Evolutionary conservation across 805 yeast species (phyloP).

Genomic region (Sporopachydermia lactativora): DNA sequence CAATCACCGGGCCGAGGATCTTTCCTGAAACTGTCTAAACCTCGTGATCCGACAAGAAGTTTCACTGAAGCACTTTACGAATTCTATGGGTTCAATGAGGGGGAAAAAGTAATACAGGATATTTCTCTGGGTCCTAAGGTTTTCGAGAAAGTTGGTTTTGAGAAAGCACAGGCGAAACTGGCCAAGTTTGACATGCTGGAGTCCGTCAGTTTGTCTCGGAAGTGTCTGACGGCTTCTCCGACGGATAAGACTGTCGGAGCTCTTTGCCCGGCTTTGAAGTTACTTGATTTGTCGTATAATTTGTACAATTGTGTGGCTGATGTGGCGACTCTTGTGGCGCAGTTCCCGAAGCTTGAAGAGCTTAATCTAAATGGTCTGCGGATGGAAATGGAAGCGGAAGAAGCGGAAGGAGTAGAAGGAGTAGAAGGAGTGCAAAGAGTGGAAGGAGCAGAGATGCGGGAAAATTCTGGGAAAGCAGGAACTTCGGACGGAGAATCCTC

Average conservation of each 20-base stretch:
- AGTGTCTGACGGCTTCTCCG: slow-evolving; percentile 18
- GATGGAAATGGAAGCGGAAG: slow-evolving; percentile 1
- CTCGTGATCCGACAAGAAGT: slow-evolving; percentile 17
- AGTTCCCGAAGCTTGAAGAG: slow-evolving; percentile 23
- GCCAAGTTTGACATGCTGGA: slow-evolving; percentile 29
- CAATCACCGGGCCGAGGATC: slow-evolving; percentile 35
- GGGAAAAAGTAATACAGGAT: slow-evolving; percentile 15
- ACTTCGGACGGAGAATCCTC: too few relatives aligned
- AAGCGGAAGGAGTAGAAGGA: too few relatives aligned
- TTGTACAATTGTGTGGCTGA: slow-evolving; percentile 29
- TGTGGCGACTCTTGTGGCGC: slow-evolving; percentile 23
- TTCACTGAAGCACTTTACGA: slow-evolving; percentile 36
- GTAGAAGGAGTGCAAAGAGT: too few relatives aligned
- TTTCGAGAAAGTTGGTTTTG: slow-evolving; percentile 55
- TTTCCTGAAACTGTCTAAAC: slow-evolving; percentile 36
- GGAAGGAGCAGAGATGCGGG: too few relatives aligned
- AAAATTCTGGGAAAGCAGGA: too few relatives aligned
- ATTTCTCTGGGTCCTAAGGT: slow-evolving; percentile 39
- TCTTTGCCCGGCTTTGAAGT: slow-evolving; percentile 15
- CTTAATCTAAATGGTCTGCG: slow-evolving; percentile 39
- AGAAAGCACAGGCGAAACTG: slow-evolving; percentile 34
- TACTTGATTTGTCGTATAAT: slow-evolving; percentile 49
- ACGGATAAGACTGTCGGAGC: slow-evolving; percentile 1
- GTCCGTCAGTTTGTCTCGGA: slow-evolving; percentile 35
- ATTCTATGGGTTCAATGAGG: slow-evolving; percentile 30